Base-by-base conservation (phyloP, 495 filamentous ascomycete genomes). In the Oleoguttula mirabilis region DNA sequence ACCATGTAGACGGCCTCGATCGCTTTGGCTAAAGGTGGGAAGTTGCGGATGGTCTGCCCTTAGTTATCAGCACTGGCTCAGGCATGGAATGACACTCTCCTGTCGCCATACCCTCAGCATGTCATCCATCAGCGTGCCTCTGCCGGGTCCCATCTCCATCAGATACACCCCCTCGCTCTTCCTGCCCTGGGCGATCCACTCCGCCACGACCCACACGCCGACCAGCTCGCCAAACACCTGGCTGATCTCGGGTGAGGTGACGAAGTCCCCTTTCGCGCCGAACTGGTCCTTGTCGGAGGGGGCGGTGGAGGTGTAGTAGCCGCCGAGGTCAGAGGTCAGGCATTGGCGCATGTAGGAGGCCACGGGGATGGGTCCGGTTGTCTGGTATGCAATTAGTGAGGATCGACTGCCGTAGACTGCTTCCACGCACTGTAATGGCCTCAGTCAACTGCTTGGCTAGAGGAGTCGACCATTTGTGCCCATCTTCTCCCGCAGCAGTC, bases 331-430 rank as follows among this genome's bases (percentile, higher is more conserved):
- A 10, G 81, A 81, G 11, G 88, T 95, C 50, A 98, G 77, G 59
- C 88, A 94, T 77, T 95, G 90, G 56, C 90, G 87, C 90, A 98
- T 98, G 62, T 86, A 98, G 27, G 82, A 74, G 19, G 90, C 88
- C 39, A 98, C 75, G 3, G 90, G 80, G 30, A 95, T 78, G 4
- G 90, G 90, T 2, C 90, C 90, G 12, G 88, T 95, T 39, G 72
- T 69, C 73, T 83, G 42, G 32, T 25, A 34, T 24, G 23, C 39
- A 23, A 30, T 23, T 12, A 6, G 3, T 23, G 16, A 42, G 17
- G n/a, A n/a, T 25, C 14, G 14, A 14, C 8, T 14, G 8, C 27
- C 27, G 32, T 19, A 15, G 16, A 23, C 0, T 23, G 10, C 3
- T 6, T 6, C 27, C 14, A 43, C 52, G 45, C 64, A 92, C 87